phyloP scores from a whole-genome alignment of 192 early-diverging fungal species.

The Backusella psychrophila region DNA sequence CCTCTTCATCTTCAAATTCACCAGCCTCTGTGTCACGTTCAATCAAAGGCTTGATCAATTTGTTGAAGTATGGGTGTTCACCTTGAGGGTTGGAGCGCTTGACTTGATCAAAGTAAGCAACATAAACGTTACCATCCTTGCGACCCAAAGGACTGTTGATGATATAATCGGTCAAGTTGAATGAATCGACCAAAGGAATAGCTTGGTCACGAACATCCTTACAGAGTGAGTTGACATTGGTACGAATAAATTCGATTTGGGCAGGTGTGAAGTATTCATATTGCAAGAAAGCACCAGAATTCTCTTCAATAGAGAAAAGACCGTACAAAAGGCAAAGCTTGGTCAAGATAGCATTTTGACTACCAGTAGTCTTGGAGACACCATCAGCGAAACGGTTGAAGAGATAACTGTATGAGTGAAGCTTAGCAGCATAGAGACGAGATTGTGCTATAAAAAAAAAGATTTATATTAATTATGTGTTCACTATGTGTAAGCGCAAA shows the following conservation, averaged over 20 bases:
- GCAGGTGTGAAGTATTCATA: constrained; percentile 75
- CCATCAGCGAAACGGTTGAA: constrained; percentile 80
- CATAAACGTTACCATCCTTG: constrained; percentile 84
- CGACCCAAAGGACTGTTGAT: constrained; percentile 87
- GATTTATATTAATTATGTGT: not conserved
- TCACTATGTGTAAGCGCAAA: not conserved
- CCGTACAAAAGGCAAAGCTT: constrained; percentile 82
- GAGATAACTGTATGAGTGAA: constrained; percentile 82
- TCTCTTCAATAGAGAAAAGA: constrained; percentile 77
- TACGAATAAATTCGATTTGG: constrained; percentile 71
- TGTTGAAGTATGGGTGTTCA: constrained; percentile 77
- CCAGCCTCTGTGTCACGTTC: constrained; percentile 55
- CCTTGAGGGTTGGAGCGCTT: constrained; percentile 69
- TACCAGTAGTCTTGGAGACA: constrained; percentile 61
- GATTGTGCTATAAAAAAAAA: constrained; percentile 49
- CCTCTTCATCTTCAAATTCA: constrained; percentile 40
- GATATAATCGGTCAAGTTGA: constrained; percentile 87
- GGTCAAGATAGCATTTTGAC: constrained; percentile 59
- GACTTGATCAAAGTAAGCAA: constrained; percentile 84
- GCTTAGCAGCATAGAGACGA: constrained; percentile 78
- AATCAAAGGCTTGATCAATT: constrained; percentile 74
- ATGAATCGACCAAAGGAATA: constrained; percentile 84
- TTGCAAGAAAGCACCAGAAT: constrained; percentile 86
- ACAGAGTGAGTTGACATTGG: constrained; percentile 64
- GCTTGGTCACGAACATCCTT: constrained; percentile 72